phyloP scores from a whole-genome alignment of 2,329 filamentous ascomycete genomes.

The Monosporascus cannonballus region DNA sequence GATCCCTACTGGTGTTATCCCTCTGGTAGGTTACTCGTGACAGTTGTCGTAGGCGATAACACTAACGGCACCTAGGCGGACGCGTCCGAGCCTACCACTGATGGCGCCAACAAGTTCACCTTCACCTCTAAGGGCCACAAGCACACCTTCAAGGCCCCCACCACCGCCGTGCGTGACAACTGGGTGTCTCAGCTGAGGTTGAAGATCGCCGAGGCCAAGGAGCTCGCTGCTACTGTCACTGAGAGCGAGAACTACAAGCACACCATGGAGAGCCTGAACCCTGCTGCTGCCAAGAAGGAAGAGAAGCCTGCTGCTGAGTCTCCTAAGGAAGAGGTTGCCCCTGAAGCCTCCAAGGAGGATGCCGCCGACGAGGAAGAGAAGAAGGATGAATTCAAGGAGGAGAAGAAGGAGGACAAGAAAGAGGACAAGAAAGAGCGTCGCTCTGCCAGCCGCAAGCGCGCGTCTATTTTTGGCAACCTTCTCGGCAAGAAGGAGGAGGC shows the following conservation, averaged over 20 bases:
- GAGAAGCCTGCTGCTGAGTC: conserved; percentile 33
- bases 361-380: conserved; percentile 25
- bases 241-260: conserved; percentile 86
- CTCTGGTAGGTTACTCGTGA: conserved; percentile 58
- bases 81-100: conserved; percentile 65
- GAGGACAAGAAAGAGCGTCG: conserved; percentile 52
- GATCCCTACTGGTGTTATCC: conserved; percentile 73
- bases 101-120: conserved; percentile 75
- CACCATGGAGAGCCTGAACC: conserved; percentile 65
- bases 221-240: conserved; percentile 64
- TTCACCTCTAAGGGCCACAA: conserved; percentile 84
- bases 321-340: conserved; percentile 29
- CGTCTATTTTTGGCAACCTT: conserved; percentile 56
- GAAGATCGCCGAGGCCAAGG: conserved; percentile 81
- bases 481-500: conserved; percentile 49
- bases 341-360: conserved; percentile 29
- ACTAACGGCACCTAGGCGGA: conserved; percentile 42
- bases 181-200: conserved; percentile 82
- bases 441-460: conserved; percentile 60
- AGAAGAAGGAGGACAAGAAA: conserved; percentile 39
- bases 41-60: background rate
- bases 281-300: conserved; percentile 37
- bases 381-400: conserved; percentile 25
- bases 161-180: conserved; percentile 74
- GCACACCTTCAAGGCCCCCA: conserved; percentile 85